These are phyloP conservation scores for Lipomyces starkeyi DNA, from an alignment of 805 yeast genomes.

Conservation along the genomic window DNA sequence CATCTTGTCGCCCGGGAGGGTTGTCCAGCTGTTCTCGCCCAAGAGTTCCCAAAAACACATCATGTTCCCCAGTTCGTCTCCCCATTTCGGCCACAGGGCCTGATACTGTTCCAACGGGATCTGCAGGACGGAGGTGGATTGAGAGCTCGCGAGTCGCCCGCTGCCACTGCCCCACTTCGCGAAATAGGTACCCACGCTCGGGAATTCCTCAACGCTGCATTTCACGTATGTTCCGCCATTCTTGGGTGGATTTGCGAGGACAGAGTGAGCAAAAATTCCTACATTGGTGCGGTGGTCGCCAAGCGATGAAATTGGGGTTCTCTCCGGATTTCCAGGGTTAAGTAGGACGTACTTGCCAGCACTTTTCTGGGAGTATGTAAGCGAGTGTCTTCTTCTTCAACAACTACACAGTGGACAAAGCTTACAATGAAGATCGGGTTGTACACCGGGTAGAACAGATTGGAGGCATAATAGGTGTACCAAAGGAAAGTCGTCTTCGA, in stretches of 20 bases:
- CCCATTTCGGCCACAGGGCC: not conserved
- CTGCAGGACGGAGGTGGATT: not conserved
- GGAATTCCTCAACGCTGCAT: not conserved
- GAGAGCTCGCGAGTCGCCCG: not conserved
- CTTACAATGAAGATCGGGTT: not conserved
- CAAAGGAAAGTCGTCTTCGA: not conserved
- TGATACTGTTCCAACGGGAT: not conserved
- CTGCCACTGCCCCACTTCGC: not conserved
- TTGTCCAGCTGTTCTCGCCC: not conserved
- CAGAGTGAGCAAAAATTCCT: not conserved
- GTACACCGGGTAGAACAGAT: not conserved
- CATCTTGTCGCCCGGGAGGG: not conserved
- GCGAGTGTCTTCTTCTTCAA: not conserved
- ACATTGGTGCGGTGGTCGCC: constrained; percentile 3
- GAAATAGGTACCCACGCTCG: not conserved
- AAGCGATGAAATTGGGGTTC: not conserved
- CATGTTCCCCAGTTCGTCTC: not conserved
- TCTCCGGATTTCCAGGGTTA: not conserved
- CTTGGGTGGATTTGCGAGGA: not conserved
- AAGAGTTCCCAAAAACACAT: not conserved
- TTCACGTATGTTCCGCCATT: not conserved
- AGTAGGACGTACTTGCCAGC: not conserved
- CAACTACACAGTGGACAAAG: not conserved
- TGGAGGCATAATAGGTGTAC: not conserved
- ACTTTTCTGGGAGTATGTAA: not conserved